Conservation (phyloP, 768 basidiomycete genomes). For the Plicaturopsis crispa region DNA sequence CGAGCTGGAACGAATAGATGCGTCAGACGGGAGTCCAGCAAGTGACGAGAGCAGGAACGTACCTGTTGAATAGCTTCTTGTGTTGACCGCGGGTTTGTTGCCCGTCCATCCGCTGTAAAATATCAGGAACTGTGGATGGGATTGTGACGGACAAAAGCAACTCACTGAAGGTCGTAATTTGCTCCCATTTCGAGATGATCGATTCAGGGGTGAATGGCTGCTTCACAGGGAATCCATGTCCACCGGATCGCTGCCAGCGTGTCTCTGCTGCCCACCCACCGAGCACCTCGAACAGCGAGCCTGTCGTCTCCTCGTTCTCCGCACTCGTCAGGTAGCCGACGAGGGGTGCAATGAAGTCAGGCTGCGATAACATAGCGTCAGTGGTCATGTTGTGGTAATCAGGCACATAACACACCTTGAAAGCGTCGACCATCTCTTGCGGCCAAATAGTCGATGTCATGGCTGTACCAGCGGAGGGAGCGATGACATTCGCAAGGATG, state of each 20-base stretch:
- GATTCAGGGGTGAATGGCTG: conserved; percentile 73
- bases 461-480: conserved; percentile 83
- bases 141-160: conserved; percentile 4
- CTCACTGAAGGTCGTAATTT: conserved; percentile 80
- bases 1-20: no score
- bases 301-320: conserved; percentile 70
- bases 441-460: conserved; percentile 88
- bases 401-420: conserved; percentile 50
- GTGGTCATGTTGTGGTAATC: background rate
- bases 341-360: conserved; percentile 87
- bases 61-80: conserved; percentile 76
- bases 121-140: conserved; percentile 2
- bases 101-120: conserved; percentile 61
- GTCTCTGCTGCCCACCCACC: conserved; percentile 92
- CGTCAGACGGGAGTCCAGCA: no score
- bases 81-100: conserved; percentile 72
- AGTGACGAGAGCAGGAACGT: conserved; percentile 15
- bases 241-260: conserved; percentile 88
- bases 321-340: conserved; percentile 86
- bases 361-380: conserved; percentile 32
- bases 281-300: conserved; percentile 75
- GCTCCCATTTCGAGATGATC: conserved; percentile 70
- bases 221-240: conserved; percentile 81
- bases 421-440: conserved; percentile 80
- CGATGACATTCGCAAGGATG: conserved; percentile 84